phyloP scores from a whole-genome alignment of 2,329 filamentous ascomycete genomes.

The Aureobasidium sp. region DNA sequence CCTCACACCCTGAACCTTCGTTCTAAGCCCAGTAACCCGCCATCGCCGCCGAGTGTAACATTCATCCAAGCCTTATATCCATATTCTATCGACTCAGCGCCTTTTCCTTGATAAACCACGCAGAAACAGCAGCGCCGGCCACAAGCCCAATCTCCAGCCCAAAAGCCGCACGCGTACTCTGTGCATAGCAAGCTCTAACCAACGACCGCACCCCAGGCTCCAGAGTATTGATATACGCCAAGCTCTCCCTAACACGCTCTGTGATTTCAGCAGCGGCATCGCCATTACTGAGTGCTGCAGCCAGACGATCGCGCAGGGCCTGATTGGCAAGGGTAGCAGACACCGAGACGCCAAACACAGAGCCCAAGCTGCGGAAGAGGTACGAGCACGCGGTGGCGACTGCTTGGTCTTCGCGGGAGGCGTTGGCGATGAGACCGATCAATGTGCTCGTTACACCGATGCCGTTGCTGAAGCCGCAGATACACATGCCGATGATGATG shows the following conservation, averaged over 20 bases:
- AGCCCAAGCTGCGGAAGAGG: slow-evolving; percentile 68
- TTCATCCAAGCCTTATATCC: too few species aligned
- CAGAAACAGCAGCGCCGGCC: slow-evolving; percentile 40
- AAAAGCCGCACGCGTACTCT: slow-evolving; percentile 47
- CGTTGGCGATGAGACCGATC: slow-evolving; percentile 51
- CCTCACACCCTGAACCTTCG: neutral
- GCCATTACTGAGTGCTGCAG: slow-evolving; percentile 47
- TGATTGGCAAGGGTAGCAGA: slow-evolving; percentile 67
- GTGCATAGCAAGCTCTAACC: slow-evolving; percentile 61
- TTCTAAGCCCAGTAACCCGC: too few species aligned
- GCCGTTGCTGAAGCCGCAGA: slow-evolving; percentile 49
- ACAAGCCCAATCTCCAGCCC: slow-evolving; percentile 45
- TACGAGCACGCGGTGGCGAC: slow-evolving; percentile 67
- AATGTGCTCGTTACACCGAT: slow-evolving; percentile 24
- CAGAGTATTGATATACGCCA: slow-evolving; percentile 61
- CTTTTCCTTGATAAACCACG: slow-evolving; percentile 42
- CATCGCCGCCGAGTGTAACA: too few species aligned
- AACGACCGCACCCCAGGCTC: slow-evolving; percentile 52
- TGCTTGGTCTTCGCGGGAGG: slow-evolving; percentile 59
- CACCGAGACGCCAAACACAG: slow-evolving; percentile 60
- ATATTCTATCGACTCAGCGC: slow-evolving; percentile 17
- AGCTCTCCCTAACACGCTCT: slow-evolving; percentile 59
- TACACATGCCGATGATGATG: slow-evolving; percentile 51
- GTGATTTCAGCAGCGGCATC: slow-evolving; percentile 60
- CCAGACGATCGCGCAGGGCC: slow-evolving; percentile 52